Evolutionary conservation across 1,284 basidiomycete species (phyloP).

Genomic region (Cutaneotrichosporon dermatis): DNA sequence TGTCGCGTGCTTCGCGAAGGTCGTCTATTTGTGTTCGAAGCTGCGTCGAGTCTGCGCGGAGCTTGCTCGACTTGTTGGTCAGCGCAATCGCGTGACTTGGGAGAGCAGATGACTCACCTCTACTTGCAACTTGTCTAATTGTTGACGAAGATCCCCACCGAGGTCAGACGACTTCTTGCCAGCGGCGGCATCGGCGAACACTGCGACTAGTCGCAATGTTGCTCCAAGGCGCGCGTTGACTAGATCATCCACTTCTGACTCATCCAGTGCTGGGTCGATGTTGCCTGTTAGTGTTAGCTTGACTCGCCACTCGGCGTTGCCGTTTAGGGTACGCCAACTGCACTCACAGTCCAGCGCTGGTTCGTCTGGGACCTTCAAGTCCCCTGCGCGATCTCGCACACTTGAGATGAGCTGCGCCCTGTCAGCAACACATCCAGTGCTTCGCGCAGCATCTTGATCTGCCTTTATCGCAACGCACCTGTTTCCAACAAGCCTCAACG

Average conservation of each 20-base stretch:
- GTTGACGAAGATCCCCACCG: constrained; percentile 8
- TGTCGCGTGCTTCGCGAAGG: constrained; percentile 56
- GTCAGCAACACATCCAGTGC: constrained; percentile 4
- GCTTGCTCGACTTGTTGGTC: constrained; percentile 23
- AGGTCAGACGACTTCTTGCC: constrained; percentile 7
- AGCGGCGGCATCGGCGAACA: constrained; percentile 24
- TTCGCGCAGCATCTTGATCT: neutral
- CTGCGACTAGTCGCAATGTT: constrained; percentile 31
- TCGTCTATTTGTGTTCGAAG: constrained; percentile 59
- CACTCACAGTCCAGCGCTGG: constrained; percentile 19
- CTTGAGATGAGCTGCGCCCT: constrained; percentile 41
- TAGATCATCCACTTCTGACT: constrained; percentile 31
- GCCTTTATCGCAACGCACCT: constrained; percentile 54
- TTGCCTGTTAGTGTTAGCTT: constrained; percentile 20
- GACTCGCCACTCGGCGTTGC: neutral
- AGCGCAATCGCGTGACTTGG: neutral
- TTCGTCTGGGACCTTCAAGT: constrained; percentile 10
- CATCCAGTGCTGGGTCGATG: constrained; percentile 24
- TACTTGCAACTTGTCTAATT: constrained; percentile 27
- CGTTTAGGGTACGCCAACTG: neutral
- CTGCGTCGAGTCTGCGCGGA: constrained; percentile 55
- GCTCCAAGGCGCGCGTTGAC: constrained; percentile 31
- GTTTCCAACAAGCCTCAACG: constrained; percentile 82
- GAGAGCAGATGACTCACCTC: constrained; percentile 22
- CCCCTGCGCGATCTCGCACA: constrained; percentile 32